Base-by-base conservation (phyloP, 169 alveolate species). In the Plasmodium malariae region DNA sequence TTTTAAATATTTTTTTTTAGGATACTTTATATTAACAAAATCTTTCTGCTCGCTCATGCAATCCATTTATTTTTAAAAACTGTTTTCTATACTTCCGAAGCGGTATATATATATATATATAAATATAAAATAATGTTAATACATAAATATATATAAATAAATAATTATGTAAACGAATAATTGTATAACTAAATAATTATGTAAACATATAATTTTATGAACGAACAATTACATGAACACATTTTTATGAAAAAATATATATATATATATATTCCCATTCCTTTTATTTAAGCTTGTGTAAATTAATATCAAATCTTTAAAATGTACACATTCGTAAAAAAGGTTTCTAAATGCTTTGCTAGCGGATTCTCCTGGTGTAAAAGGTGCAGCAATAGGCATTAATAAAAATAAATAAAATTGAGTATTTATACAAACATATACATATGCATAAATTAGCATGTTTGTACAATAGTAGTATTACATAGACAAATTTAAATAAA, bases 301-400 rank as follows among this genome's bases (percentile, higher is more conserved):
- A 7, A 21, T 21, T 3, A 17, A 55, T 55, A 55, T 17, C 30
- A 19, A 17, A 55, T 55, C n/a, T 21, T 3, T 28, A 4, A 3
- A 28, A 57, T 57, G 26, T 24, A 57, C 11, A 26, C 34, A 80
- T 68, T 80, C 26, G 36, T 80, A 67, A 80, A 80, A 65, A 80
- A 60, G 19, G 69, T 37, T 54, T 55, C 85, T 48, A 49, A 45
- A 67, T 26, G 73, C 45, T 49, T 80, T 37, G 62, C 45, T 28
- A n/a, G 60, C 24, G 68, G 72, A 24, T 80, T 40, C 63, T 48
- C 83, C 67, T 80, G 83, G 80, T 80, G 54, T 80, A 80, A 60
- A 54, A 80, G 45, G 90, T 80, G 59, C 2, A 48, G 17, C 12
- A n/a, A 48, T n/a, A 48, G 12, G 21, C 12, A 0, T n/a, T 48